Percentiles rank a stretch among this genome's conserved stretches.
Evolutionary conservation across 371 early-diverging fungal genomes (phyloP).

Genomic region (Mucor velutinosus): DNA sequence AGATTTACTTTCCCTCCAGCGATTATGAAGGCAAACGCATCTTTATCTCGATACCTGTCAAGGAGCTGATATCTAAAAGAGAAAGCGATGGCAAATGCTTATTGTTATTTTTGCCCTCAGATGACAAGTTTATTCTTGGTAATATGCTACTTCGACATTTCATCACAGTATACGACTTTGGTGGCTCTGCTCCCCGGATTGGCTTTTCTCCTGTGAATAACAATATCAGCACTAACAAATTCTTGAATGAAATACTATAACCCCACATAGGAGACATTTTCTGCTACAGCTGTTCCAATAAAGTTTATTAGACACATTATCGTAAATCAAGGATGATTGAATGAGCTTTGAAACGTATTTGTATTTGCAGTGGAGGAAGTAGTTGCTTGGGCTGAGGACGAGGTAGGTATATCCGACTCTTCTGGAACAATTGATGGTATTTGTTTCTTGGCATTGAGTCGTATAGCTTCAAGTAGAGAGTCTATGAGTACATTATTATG

Average conservation of each 20-base stretch:
- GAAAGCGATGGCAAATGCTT: slow-evolving; percentile 28
- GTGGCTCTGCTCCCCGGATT: slow-evolving; percentile 34
- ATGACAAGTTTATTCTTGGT: slow-evolving; percentile 35
- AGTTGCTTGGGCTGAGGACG: background rate
- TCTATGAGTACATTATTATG: background rate
- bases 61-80: slow-evolving; percentile 22
- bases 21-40: background rate
- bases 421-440: background rate
- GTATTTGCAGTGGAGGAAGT: no score
- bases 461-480: slow-evolving; percentile 1
- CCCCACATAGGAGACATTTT: background rate
- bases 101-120: slow-evolving; percentile 30
- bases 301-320: background rate
- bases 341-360: background rate
- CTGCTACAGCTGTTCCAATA: background rate
- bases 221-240: background rate
- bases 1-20: slow-evolving; percentile 22
- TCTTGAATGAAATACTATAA: background rate
- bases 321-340: background rate
- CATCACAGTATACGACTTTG: slow-evolving; percentile 49
- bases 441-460: slow-evolving; percentile 2
- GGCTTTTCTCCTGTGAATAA: slow-evolving; percentile 37
- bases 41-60: slow-evolving; percentile 12
- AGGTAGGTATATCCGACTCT: background rate
- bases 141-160: slow-evolving; percentile 43